Base-by-base conservation (phyloP, 306 rosid species). In the Rubus idaeus region DNA sequence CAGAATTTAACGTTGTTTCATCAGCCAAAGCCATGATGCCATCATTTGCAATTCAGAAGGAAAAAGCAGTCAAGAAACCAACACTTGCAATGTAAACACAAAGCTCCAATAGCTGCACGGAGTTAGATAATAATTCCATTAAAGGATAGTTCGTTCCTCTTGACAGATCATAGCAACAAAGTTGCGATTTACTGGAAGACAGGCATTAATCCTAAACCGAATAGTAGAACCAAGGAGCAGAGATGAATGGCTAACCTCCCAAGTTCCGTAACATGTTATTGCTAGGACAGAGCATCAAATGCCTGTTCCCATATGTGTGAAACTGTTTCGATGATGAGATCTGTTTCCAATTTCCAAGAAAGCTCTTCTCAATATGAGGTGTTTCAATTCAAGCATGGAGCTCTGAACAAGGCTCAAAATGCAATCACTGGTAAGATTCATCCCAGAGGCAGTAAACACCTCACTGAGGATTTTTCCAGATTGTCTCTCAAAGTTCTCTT, bases 111-210 rank as follows among this genome's bases (percentile, higher is more conserved):
- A 13, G 23, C 23, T 3, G 17, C 68, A 57, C 16, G 10, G 35
- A 64, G 18, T 46, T 58, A 46, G 9, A 17, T 21, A 53, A 11
- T 57, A 20, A 57, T 41, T 45, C 78, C 70, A 17, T 60, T 74
- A 45, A 74, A 45, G 64, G 45, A 74, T 74, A 60, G 70, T 61
- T 74, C 35, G 58, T 74, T 60, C 10, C 17, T 17, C 58, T 60
- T 74, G 17, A 1, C 56, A 60, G 70, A 60, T 74, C 45, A 60
- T 30, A 61, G 46, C 47, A 26, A 74, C 35, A 9, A 58, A 74
- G 47, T 60, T 9, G 70, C 42, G 4, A 58, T 42, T 8, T 72
- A 30, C 5, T 58, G 55, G 68, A 73, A 56, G 55, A 21, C 77
- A 73, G 26, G 56, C 68, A 73, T 23, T 8, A 56, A 4, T 40